Conservation (phyloP, 257 asterid species). For the Coffea eugenioides region DNA sequence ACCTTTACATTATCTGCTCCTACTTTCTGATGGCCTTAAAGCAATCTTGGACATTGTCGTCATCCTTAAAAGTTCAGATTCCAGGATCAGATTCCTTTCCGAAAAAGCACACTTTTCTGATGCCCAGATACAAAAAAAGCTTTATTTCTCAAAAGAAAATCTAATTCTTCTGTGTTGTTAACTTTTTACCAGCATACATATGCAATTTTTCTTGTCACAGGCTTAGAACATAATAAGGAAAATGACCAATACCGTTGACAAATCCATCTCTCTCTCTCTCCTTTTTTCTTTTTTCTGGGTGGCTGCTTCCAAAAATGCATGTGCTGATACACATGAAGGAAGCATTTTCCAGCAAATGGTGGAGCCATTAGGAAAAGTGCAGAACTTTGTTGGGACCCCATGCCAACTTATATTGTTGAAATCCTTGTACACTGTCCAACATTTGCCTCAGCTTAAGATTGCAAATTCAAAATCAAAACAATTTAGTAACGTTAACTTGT, state of each 20-base stretch:
- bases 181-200: no score
- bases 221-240: no score
- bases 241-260: no score
- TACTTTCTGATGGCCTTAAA: no score
- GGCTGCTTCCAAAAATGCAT: no score
- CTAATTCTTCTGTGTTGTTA: neutral
- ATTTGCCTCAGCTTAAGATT: neutral
- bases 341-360: no score
- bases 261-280: no score
- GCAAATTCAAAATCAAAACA: neutral
- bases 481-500: neutral
- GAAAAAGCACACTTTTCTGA: neutral
- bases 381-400: neutral
- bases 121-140: neutral
- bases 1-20: neutral
- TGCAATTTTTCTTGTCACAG: no score
- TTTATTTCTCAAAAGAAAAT: neutral
- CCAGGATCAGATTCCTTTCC: neutral
- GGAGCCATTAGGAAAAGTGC: neutral
- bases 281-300: no score
- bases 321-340: no score
- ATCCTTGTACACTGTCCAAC: neutral
- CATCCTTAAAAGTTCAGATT: neutral
- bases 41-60: constrained; percentile 1
- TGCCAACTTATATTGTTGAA: neutral